Evolutionary conservation across 345 rosid species (phyloP), one percentile per base, ranked within the genome.

Genomic region (Rhizophora apiculata): DNA sequence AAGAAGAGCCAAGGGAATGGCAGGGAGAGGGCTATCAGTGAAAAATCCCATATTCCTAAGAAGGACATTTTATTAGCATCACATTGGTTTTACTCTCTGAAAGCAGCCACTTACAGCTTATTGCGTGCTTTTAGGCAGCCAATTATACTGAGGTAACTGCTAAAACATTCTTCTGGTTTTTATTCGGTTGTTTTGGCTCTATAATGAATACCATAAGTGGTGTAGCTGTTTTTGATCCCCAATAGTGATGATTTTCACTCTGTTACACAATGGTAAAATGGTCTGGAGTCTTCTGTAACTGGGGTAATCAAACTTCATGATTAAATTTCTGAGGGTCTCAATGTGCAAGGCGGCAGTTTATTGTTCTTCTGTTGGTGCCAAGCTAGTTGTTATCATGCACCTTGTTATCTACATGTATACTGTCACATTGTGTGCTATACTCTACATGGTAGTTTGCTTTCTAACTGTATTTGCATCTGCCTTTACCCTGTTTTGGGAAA

Each of bases 111-210:
- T 64, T 73, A 76, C 61, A 83, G 86, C 65, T 78, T 95, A 69
- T 74, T 82, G 72, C 69, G 65, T 68, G 97, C 99, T 39, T 89
- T 90, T 76, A 88, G 81, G 75, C 92, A 85, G 78, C 99, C 96
- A 7, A 75, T 82, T 26, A 90, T 95, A 77, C 75, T 88, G 78
- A 88, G 98, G 99, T 95, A 86, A 69, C 20, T 43, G 31, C 53
- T 20, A 37, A 65, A 22, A 16, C 20, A 16, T 15, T 34, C 19
- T 32, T 65, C 11, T 48, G 34, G 8, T 65, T 4, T 31, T 24
- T 22, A 22, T 59, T 13, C 19, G 26, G 18, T 31, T 20, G 61
- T 31, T 72, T 60, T 10, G 4, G 18, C 59, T 72, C 4, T 31
- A 8, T 18, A 6, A 1, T 65, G 1, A 51, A 56, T n/a, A 36